These are phyloP conservation scores for Actinomortierella ambigua DNA, from an alignment of 371 early-diverging fungal genomes.

Conservation along the genomic window DNA sequence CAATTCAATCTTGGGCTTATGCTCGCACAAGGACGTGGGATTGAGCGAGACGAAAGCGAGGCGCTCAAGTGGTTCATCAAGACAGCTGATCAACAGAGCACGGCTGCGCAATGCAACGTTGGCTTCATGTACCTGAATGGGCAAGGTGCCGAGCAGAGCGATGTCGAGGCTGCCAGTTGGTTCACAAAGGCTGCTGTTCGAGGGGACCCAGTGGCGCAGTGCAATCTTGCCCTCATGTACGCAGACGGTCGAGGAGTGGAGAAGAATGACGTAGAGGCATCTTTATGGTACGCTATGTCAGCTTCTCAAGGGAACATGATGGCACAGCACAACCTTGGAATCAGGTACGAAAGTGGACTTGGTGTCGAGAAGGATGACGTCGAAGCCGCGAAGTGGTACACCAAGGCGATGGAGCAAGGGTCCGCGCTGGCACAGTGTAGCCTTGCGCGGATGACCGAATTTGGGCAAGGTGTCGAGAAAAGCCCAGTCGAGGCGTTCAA, in stretches of 20 bases:
- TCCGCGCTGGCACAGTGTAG: constrained; percentile 83
- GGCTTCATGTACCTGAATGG: constrained; percentile 85
- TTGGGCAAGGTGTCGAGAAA: constrained; percentile 77
- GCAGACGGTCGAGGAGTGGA: constrained; percentile 82
- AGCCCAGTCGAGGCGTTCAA: constrained; percentile 68
- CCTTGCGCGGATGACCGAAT: constrained; percentile 85
- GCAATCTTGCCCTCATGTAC: constrained; percentile 80
- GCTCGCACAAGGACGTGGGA: constrained; percentile 81
- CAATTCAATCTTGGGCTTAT: constrained; percentile 76
- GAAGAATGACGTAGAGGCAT: constrained; percentile 66
- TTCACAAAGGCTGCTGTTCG: constrained; percentile 73
- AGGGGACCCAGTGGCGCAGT: constrained; percentile 84
- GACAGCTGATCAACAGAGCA: constrained; percentile 80
- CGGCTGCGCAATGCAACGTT: constrained; percentile 78
- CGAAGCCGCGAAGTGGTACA: constrained; percentile 72
- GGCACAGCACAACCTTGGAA: constrained; percentile 79
- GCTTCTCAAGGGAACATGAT: constrained; percentile 64
- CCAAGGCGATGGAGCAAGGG: constrained; percentile 71
- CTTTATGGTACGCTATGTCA: constrained; percentile 75
- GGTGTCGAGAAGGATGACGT: constrained; percentile 68
- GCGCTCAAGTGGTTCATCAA: constrained; percentile 79
- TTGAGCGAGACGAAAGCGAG: constrained; percentile 70
- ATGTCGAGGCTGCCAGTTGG: constrained; percentile 70
- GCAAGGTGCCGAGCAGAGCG: constrained; percentile 63
- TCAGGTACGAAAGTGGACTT: constrained; percentile 85